Percentiles rank a stretch among this genome's conserved stretches.
Conservation (phyloP, 352 stramenopile species). For the Phytopythium delawarense region DNA sequence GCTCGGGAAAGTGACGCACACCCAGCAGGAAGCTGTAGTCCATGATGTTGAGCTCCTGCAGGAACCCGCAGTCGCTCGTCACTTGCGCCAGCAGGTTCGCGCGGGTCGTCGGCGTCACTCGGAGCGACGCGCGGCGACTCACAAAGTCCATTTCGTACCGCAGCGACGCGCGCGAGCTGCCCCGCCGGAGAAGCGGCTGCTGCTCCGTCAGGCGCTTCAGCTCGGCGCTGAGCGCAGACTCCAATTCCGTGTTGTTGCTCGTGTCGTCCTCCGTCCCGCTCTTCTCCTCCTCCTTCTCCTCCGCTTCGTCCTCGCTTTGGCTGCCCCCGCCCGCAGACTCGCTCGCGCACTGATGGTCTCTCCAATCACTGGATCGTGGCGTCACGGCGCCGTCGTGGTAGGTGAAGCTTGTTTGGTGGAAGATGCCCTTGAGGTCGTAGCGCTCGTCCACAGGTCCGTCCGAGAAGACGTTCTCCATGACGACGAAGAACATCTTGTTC, state of each 20-base stretch:
- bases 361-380: conserved; percentile 34
- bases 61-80: conserved; percentile 79
- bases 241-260: conserved; percentile 4
- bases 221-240: conserved; percentile 25
- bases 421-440: conserved; percentile 84
- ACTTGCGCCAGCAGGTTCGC: conserved; percentile 76
- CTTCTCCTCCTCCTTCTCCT: conserved; percentile 10
- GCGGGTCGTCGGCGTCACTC: conserved; percentile 66
- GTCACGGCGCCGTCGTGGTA: conserved; percentile 36
- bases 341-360: not conserved
- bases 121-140: conserved; percentile 50
- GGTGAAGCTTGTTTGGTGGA: conserved; percentile 56
- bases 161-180: conserved; percentile 52
- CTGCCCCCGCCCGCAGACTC: conserved; percentile 1
- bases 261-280: conserved; percentile 19
- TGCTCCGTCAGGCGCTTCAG: conserved; percentile 37
- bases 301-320: conserved; percentile 16
- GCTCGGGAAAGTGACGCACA: conserved; percentile 53
- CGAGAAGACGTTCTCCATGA: conserved; percentile 87
- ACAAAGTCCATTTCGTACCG: conserved; percentile 83
- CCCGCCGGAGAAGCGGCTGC: conserved; percentile 50
- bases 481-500: conserved; percentile 90
- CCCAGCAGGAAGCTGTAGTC: conserved; percentile 84
- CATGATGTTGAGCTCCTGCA: conserved; percentile 86
- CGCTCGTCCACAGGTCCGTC: conserved; percentile 72